Conservation (phyloP, 2,329 filamentous ascomycete species). For the Aspergillus niger region DNA sequence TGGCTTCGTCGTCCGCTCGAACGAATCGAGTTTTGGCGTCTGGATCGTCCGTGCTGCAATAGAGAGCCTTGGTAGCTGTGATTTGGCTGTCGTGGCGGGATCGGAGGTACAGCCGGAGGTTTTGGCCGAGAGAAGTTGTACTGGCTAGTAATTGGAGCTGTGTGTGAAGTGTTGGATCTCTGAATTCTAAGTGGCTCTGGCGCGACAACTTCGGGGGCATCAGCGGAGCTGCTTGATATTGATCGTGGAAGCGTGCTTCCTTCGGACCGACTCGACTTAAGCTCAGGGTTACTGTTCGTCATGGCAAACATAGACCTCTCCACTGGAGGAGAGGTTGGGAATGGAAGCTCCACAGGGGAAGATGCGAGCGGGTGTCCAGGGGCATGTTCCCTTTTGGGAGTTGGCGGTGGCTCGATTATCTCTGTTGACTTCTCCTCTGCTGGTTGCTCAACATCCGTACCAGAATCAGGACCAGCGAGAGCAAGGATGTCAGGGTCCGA, state of each 20-base stretch:
- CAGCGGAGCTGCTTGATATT: slow-evolving; percentile 36
- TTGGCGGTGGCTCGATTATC: slow-evolving; percentile 1
- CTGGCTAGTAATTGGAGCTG: slow-evolving; percentile 17
- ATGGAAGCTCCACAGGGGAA: neutral
- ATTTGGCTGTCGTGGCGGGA: slow-evolving; percentile 12
- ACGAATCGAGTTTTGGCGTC: slow-evolving; percentile 18
- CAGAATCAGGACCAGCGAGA: slow-evolving; percentile 31
- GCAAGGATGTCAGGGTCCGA: slow-evolving; percentile 42
- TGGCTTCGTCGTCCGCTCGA: slow-evolving; percentile 15
- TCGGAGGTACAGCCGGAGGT: slow-evolving; percentile 23
- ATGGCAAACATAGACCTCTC: neutral
- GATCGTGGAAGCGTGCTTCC: slow-evolving; percentile 22
- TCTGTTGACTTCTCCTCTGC: slow-evolving; percentile 30
- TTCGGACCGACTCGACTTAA: neutral
- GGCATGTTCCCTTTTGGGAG: slow-evolving; percentile 7
- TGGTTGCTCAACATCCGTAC: slow-evolving; percentile 34
- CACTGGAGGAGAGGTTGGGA: neutral
- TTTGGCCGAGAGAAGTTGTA: slow-evolving; percentile 30
- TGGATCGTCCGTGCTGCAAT: slow-evolving; percentile 11
- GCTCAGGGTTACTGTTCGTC: neutral
- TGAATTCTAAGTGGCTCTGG: slow-evolving; percentile 28
- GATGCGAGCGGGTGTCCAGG: slow-evolving; percentile 9
- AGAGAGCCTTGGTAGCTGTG: slow-evolving; percentile 12
- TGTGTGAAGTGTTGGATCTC: slow-evolving; percentile 28
- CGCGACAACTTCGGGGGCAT: slow-evolving; percentile 39